Evolutionary conservation across 2,329 filamentous ascomycete genomes (phyloP), one percentile per base, ranked within the genome.

Genomic region (Aureobasidium sp.): DNA sequence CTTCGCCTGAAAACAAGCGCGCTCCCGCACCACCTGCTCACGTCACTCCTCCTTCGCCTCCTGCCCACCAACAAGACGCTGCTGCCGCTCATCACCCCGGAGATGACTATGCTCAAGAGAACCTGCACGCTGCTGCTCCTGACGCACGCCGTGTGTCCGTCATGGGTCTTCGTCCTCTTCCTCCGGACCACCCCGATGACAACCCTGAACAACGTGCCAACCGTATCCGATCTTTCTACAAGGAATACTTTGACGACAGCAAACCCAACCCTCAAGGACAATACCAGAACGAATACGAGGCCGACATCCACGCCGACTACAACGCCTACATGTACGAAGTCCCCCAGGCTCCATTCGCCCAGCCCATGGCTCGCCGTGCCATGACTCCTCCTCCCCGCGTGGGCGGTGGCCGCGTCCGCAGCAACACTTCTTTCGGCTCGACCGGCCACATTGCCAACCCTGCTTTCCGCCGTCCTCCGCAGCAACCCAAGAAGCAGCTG

Each of bases 191-290:
- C 65, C 84, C 89, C 45, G 84, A 86, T 3, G 94, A 97, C 70
- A 93, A 96, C 71, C 91, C 94, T 0, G 94, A 97, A 73, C 86
- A 93, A 69, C 85, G 94, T 68, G 94, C 94, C 65, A 97, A 96
- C 78, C 86, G 94, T 61, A 99, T 99, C 66, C 84, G 94, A 72
- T 99, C 94, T 4, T 99, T 99, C 78, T 99, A 99, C 79, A 96
- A 96, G 78, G 94, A 99, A 72, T 99, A 99, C 77, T 99, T 99
- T 68, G 94, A 97, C 66, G 93, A 96, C 43, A 84, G 79, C 62
- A 89, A 85, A 70, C 73, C 76, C 2, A 76, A 75, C 43, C 71
- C 71, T 13, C 68, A 63, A 29, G 68, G 63, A 19, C 64, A 68
- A 27, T 53, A 53, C 27, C 64, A 66, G 25, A 71, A 77, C 63